Conservation (phyloP, 1,284 basidiomycete species). For the Ganoderma multipileum region DNA sequence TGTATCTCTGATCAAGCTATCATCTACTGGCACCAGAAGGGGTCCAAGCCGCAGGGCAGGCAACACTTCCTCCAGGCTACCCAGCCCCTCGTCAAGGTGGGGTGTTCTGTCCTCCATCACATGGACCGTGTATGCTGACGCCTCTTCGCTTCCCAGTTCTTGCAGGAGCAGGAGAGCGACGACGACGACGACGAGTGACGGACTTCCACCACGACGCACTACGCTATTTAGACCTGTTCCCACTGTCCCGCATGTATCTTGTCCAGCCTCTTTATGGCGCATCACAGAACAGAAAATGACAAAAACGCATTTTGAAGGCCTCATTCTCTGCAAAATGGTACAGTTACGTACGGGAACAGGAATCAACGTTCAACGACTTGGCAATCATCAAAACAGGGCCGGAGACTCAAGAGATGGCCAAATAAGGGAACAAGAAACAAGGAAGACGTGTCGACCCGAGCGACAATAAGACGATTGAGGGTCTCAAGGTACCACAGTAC, state of each 20-base stretch:
- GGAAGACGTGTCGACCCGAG: background rate
- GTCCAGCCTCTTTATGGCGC: background rate
- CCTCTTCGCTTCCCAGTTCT: conserved; percentile 56
- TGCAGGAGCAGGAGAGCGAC: conserved; percentile 81
- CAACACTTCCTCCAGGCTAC: conserved; percentile 94
- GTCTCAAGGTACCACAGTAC: background rate
- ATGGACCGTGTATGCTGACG: conserved; percentile 13
- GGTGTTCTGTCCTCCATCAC: conserved; percentile 28
- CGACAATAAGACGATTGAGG: background rate
- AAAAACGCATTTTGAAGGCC: conserved; percentile 1
- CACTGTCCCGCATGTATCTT: conserved; percentile 12
- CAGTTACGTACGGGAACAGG: background rate
- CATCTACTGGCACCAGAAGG: conserved; percentile 97
- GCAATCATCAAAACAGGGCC: background rate
- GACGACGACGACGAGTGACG: conserved; percentile 72
- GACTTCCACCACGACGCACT: background rate
- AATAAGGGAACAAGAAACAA: background rate
- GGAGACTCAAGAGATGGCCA: background rate
- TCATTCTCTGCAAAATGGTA: background rate
- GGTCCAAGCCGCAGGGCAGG: conserved; percentile 92
- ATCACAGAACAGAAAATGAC: conserved; percentile 9
- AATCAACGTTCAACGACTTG: background rate
- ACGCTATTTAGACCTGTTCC: background rate
- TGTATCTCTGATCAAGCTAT: conserved; percentile 95
- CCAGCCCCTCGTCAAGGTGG: conserved; percentile 88